Evolutionary conservation across 2,329 filamentous ascomycete species (phyloP), one percentile per base, ranked within the genome.

Genomic region (Graphilbum sp.): DNA sequence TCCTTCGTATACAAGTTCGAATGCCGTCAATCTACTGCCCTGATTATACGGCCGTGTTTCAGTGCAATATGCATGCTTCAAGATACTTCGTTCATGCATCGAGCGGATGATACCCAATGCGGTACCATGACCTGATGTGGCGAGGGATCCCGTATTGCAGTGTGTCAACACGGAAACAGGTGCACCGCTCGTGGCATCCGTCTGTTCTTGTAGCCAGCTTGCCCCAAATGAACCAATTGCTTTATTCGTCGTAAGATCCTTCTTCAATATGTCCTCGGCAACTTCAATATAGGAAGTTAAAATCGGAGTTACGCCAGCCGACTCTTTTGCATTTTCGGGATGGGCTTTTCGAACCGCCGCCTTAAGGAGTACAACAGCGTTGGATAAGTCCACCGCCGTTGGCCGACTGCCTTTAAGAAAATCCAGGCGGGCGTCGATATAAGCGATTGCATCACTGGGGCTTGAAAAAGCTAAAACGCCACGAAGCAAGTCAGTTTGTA

Each of bases 31-130:
- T 17, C 90, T 76, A 37, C 87, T 93, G 39, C 90, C 90, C 62
- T 98, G 90, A 63, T 98, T 98, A 61, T 98, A 98, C 0, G 90
- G 90, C 25, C 90, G 73, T 3, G 90, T 98, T 62, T 98, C 90
- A 35, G 88, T 94, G 64, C 88, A 98, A 63, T 85, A 98, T 30
- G 86, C 88, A 52, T 86, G 87, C 44, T 75, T 67, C 19, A 98
- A 68, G 7, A 72, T 64, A 5, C 67, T 64, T 40, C 66, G 66
- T 12, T 71, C 60, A 51, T 83, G 72, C 5, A 98, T 66, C 5
- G 82, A 84, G 41, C 90, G 82, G 48, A 98, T 86, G 36, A 98
- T 90, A 18, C 90, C 90, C 3, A 98, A 67, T 0, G 90, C 90
- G 11, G 90, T 98, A 37, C 90, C 90, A 54, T 96, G 93, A n/a